Conservation (phyloP, 306 rosid genomes). For the Mimosa pudica region DNA sequence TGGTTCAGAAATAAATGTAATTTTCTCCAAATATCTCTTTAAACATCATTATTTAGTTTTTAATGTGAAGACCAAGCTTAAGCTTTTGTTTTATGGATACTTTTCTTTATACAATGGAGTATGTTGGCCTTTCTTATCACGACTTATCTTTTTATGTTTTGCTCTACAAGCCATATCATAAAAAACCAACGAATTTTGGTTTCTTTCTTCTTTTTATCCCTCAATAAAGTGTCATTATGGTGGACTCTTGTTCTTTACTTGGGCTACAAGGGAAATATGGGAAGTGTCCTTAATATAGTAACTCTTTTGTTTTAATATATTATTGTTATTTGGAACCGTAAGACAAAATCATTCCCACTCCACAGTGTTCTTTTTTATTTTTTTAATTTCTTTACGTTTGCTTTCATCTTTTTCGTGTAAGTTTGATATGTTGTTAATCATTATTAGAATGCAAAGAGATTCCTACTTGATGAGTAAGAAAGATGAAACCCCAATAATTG, state of each 20-base stretch:
- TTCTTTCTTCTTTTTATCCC: not conserved
- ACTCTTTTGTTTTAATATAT: not conserved
- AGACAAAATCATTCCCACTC: not conserved
- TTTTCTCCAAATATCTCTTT: no score
- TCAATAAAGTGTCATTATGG: not conserved
- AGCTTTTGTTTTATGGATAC: not conserved
- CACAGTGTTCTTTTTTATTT: not conserved
- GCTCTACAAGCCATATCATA: conserved; percentile 1
- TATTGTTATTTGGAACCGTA: not conserved
- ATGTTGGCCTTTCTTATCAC: not conserved
- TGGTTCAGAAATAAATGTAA: no score
- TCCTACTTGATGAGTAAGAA: conserved; percentile 6
- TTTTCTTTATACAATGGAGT: not conserved
- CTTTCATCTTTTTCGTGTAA: not conserved
- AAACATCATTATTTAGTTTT: not conserved
- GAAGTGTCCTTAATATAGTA: not conserved
- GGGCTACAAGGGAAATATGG: conserved; percentile 2
- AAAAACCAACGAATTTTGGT: not conserved
- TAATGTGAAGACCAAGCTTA: not conserved
- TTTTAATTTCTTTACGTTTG: not conserved
- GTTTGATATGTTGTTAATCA: not conserved
- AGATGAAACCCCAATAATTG: not conserved
- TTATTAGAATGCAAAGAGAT: conserved; percentile 7
- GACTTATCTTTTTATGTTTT: conserved; percentile 6
- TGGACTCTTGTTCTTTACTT: conserved; percentile 37